Conservation (phyloP, 2,329 filamentous ascomycete genomes). For the Colletotrichum sp. region DNA sequence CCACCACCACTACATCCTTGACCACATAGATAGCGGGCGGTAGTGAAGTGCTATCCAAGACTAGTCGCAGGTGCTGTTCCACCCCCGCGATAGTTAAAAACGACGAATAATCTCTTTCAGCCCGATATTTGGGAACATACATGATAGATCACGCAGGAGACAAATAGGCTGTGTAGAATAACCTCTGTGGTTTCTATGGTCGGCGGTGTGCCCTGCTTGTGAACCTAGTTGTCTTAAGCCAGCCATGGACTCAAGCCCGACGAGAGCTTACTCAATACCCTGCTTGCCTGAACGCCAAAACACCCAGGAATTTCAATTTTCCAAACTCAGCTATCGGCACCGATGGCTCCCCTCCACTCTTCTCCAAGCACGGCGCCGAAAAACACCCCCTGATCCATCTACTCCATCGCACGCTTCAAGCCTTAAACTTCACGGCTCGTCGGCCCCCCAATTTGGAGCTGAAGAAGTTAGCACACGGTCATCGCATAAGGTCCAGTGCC, state of each 20-base stretch:
- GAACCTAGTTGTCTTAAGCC: neutral
- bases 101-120: neutral
- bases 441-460: too few relatives aligned
- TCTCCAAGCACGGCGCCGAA: neutral
- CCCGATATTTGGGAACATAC: neutral
- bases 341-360: neutral
- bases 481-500: neutral
- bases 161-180: neutral
- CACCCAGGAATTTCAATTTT: neutral
- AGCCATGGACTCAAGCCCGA: neutral
- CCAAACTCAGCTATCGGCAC: neutral
- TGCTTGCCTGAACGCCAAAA: neutral
- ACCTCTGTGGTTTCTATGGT: too few relatives aligned
- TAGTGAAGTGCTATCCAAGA: too few relatives aligned
- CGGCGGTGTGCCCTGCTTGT: neutral
- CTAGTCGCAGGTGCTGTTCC: fast-evolving
- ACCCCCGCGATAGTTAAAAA: fast-evolving
- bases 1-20: too few relatives aligned
- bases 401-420: too few relatives aligned
- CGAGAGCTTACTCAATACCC: neutral
- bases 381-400: neutral
- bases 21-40: too few relatives aligned
- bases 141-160: neutral
- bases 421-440: neutral
- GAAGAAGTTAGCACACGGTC: neutral